Percentiles rank a stretch among this genome's conserved stretches.
Conservation (phyloP, 202 grass and related monocot genomes). For the Dendrocalamus latiflorus region DNA sequence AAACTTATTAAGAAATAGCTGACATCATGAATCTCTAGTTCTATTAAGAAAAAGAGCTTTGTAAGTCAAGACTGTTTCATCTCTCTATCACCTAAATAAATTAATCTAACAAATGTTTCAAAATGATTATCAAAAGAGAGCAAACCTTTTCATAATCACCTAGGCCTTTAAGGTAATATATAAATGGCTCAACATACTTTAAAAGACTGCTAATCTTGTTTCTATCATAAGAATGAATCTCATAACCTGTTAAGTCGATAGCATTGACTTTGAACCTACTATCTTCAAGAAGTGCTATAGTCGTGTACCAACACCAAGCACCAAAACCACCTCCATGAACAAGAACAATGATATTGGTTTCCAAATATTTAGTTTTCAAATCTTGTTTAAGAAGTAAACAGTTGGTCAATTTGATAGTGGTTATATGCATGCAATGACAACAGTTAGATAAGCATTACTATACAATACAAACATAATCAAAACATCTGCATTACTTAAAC, state of each 20-base stretch:
- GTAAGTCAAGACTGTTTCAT: no score
- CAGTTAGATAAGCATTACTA: neutral
- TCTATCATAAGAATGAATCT: constrained; percentile 77
- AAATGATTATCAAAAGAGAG: constrained; percentile 24
- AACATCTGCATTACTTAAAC: neutral
- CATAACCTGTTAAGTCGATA: constrained; percentile 83
- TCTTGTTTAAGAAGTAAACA: constrained; percentile 49
- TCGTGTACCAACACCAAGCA: constrained; percentile 99
- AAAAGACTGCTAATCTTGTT: constrained; percentile 74
- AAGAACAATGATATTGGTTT: constrained; percentile 81
- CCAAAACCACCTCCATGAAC: constrained; percentile 97
- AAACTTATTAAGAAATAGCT: no score
- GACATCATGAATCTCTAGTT: no score
- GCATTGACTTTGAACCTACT: constrained; percentile 90
- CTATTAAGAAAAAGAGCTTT: no score
- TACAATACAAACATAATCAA: neutral
- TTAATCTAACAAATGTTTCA: no score
- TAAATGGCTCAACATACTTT: constrained; percentile 76
- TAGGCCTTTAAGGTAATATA: constrained; percentile 64
- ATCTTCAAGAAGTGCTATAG: constrained; percentile 81
- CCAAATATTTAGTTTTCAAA: constrained; percentile 61
- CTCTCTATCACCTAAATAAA: no score
- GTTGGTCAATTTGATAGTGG: neutral
- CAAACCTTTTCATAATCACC: constrained; percentile 69
- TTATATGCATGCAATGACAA: neutral